A percentile compares a stretch with the other conserved stretches of the same genome.
Conservation (phyloP, 2,329 filamentous ascomycete genomes). For the Verticillium tricorpus region DNA sequence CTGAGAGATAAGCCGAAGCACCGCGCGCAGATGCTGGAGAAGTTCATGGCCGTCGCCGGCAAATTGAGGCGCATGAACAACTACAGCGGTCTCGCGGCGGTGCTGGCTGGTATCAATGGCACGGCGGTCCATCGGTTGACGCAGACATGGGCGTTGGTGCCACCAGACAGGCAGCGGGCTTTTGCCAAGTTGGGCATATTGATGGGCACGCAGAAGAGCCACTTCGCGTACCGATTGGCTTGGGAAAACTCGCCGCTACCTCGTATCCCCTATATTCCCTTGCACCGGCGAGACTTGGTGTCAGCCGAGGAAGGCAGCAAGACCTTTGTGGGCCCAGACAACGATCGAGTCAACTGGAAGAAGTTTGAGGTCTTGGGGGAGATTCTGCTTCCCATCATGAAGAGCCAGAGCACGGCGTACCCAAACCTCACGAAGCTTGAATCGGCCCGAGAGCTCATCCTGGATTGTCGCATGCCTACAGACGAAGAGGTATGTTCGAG, state of each 20-base stretch:
- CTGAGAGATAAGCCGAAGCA: slow-evolving; percentile 96
- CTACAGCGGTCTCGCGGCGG: slow-evolving; percentile 92
- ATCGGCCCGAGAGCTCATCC: slow-evolving; percentile 65
- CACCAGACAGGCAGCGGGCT: slow-evolving; percentile 68
- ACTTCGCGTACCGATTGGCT: slow-evolving; percentile 92
- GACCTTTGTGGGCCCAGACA: slow-evolving; percentile 74
- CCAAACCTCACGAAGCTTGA: slow-evolving; percentile 66
- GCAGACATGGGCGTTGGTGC: slow-evolving; percentile 74
- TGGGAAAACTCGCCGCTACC: slow-evolving; percentile 94
- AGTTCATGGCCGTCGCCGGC: slow-evolving; percentile 86
- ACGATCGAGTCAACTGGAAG: slow-evolving; percentile 87
- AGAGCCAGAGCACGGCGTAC: slow-evolving; percentile 83
- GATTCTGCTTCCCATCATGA: slow-evolving; percentile 84
- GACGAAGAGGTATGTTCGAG: slow-evolving; percentile 75
- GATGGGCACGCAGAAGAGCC: slow-evolving; percentile 89
- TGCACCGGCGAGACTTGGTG: slow-evolving; percentile 85
- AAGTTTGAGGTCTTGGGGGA: slow-evolving; percentile 97
- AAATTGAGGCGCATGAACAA: slow-evolving; percentile 91
- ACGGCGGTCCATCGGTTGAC: slow-evolving; percentile 78
- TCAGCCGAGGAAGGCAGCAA: slow-evolving; percentile 88
- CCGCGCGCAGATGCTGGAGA: slow-evolving; percentile 83
- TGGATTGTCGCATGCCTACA: slow-evolving; percentile 75
- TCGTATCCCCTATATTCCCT: slow-evolving; percentile 87
- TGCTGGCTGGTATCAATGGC: slow-evolving; percentile 88
- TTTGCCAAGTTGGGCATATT: slow-evolving; percentile 86